Evolutionary conservation across 2,329 filamentous ascomycete species (phyloP), one percentile per base, ranked within the genome.

Genomic region (Tolypocladium endophyticum): DNA sequence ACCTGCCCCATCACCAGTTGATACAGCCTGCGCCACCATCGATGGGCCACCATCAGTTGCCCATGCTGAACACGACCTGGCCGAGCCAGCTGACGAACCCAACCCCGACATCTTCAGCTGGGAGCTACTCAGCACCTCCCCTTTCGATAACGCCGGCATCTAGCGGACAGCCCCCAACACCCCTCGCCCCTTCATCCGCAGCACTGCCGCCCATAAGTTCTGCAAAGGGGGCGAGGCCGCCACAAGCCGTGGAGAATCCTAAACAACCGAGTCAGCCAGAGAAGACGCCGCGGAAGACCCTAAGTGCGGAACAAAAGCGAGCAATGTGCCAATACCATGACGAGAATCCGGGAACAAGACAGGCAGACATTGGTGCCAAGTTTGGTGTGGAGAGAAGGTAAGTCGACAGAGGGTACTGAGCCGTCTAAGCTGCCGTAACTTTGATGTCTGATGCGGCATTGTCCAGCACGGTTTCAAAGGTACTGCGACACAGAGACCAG

Each of bases 301-400:
- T 99, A 66, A 97, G 92, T 9, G 90, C 96, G 69, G 87, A 90
- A 61, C 92, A 97, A 72, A 88, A 94, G 64, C 84, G 92, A 65
- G 84, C 86, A 53, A 99, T 99, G 92, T 99, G 94, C 73, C 84
- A 91, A 70, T 97, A 93, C 73, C 89, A 93, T 67, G 89, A 94
- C 71, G 88, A 96, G 63, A 87, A 97, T 70, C 94, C 93, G 28
- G 87, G 85, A 56, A 87, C 91, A 54, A 96, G 96, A 76, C 94
- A 99, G 77, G 94, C 92, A 23, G 93, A 97, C 70, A 99, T 99
- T 75, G 94, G 94, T 75, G 88, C 87, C 61, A 86, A 92, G 71
- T 99, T 99, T 76, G 93, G 92, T 41, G 94, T 99, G 58, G 94
- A 99, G 77, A 81, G 94, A 87, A 97, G 94, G 94, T 97, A 86